These are phyloP conservation scores for Taphrina populina DNA, from an alignment of 1,139 yeast genomes.

Conservation along the genomic window DNA sequence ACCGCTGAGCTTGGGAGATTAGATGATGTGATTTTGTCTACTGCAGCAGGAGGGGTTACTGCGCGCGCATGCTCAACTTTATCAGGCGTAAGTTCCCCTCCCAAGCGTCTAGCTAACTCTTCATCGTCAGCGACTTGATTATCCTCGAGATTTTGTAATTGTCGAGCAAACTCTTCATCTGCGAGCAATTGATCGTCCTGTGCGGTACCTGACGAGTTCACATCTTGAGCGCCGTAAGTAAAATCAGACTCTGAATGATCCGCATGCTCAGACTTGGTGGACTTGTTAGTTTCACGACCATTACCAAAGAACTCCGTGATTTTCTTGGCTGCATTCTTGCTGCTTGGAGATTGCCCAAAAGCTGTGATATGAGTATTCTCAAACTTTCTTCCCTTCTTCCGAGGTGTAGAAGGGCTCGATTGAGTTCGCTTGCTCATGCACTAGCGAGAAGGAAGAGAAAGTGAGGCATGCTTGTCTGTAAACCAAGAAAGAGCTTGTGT, in stretches of 20 bases:
- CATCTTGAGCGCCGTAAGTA: not conserved
- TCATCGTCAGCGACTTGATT: conserved; percentile 30
- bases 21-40: not conserved
- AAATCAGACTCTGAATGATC: not conserved
- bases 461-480: no score
- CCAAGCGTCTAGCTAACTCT: conserved; percentile 19
- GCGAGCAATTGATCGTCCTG: conserved; percentile 16
- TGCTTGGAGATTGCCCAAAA: conserved; percentile 9
- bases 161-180: conserved; percentile 39
- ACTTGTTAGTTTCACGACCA: not conserved
- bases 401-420: conserved; percentile 19
- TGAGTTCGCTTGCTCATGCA: conserved; percentile 17
- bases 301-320: conserved; percentile 19
- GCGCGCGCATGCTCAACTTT: not conserved
- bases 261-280: not conserved
- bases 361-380: conserved; percentile 20
- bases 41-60: conserved; percentile 3
- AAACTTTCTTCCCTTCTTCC: conserved; percentile 21
- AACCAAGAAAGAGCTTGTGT: no score
- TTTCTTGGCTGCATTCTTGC: not conserved
- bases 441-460: no score
- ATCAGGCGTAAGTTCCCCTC: not conserved
- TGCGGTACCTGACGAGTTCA: not conserved
- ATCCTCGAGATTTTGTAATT: conserved; percentile 36
- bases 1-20: conserved; percentile 12